Percentiles rank a stretch among this genome's conserved stretches.
phyloP scores from a whole-genome alignment of 306 rosid species.

The Albizia julibrissin region DNA sequence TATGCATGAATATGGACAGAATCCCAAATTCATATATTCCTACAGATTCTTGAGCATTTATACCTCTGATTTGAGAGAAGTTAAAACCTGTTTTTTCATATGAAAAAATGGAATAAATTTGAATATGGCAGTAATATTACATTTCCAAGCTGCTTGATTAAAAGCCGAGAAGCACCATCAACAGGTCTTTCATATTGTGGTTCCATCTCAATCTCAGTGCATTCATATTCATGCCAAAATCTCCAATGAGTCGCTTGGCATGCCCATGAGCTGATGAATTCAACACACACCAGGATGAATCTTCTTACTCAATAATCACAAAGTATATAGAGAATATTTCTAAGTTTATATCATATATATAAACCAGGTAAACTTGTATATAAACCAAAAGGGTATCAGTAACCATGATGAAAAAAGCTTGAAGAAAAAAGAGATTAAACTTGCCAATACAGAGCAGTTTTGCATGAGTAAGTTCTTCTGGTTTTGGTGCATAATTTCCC shows the following conservation, averaged over 20 bases:
- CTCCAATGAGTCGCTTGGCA: neutral
- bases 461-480: conserved; percentile 38
- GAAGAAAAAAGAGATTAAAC: neutral
- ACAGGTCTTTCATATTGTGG: neutral
- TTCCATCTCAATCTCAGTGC: neutral
- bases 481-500: conserved; percentile 25
- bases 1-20: neutral
- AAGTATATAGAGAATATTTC: neutral
- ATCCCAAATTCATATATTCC: neutral
- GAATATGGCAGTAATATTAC: neutral
- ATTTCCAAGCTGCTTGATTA: neutral
- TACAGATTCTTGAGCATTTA: neutral
- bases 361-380: neutral
- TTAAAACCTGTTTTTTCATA: neutral
- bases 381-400: neutral
- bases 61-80: neutral
- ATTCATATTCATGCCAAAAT: neutral
- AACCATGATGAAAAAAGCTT: neutral
- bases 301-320: neutral
- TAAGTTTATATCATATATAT: neutral
- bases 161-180: neutral
- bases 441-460: conserved; percentile 38
- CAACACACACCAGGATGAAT: neutral
- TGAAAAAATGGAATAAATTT: neutral
- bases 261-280: neutral